These are phyloP conservation scores for Microbotryomycetes sp. DNA, from an alignment of 1,284 basidiomycete genomes.

Conservation along the genomic window DNA sequence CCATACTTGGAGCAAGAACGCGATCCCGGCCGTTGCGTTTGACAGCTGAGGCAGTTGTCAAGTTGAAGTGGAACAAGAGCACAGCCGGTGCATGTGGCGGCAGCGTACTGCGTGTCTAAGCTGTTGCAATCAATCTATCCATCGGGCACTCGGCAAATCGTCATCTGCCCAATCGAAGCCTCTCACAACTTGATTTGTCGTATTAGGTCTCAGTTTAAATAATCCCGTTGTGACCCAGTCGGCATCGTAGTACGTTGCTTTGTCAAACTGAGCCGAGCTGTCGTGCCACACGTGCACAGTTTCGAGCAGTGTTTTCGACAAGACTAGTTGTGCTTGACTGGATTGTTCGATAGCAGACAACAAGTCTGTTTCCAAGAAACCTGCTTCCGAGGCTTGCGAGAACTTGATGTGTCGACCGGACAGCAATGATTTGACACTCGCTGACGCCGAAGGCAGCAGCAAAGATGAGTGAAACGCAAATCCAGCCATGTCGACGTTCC, in stretches of 20 bases:
- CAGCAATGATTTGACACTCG: background rate
- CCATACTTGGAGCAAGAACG: too few species aligned
- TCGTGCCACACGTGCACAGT: background rate
- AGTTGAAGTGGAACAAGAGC: too few species aligned
- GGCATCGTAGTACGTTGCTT: background rate
- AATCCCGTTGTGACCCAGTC: background rate
- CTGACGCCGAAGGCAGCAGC: background rate
- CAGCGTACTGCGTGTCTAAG: too few species aligned
- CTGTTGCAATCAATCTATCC: background rate
- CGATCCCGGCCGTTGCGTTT: too few species aligned
- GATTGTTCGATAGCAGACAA: background rate
- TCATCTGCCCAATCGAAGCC: background rate
- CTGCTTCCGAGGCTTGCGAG: background rate
- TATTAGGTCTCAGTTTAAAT: background rate
- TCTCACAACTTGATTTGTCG: background rate
- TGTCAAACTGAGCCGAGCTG: background rate
- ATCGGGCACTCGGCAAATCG: background rate
- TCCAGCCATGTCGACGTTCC: slow-evolving; percentile 18
- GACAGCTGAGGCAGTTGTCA: too few species aligned
- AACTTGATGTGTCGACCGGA: background rate
- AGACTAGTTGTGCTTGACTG: background rate
- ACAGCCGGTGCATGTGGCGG: too few species aligned
- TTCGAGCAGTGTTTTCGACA: background rate
- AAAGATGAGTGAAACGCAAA: slow-evolving; percentile 5
- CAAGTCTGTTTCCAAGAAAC: background rate